Evolutionary conservation across 441 rosid genomes (phyloP), one percentile per base, ranked within the genome.

Genomic region (Gossypium gossypioides): DNA sequence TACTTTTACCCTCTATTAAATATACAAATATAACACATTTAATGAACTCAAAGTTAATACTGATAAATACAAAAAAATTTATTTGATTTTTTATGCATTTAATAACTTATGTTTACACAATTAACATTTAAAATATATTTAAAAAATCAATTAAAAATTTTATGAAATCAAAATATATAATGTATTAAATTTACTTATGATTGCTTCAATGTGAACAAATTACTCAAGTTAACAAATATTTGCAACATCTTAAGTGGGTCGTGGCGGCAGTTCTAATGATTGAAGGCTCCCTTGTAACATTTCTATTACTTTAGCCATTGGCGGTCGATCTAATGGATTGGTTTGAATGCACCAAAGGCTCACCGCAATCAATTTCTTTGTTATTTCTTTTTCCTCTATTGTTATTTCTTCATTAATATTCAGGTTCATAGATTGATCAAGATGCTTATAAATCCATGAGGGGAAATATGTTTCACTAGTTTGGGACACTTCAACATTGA

Each of bases 321-420:
- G 69, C 25, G 83, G 84, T 1, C 82, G 70, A 25, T 76, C 76
- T 0, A 68, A 54, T 12, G 86, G 82, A 34, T 42, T 73, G 18
- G 74, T 56, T 54, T 80, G 83, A 34, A 81, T 80, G 78, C 85
- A 85, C 85, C 85, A 83, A 40, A 73, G 21, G 16, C 81, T 72
- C 46, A 81, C 78, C 1, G 74, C 16, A 1, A 69, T 62, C 78
- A 81, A 69, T 60, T 74, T 82, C 61, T 64, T 75, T 2, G 60
- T 61, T 2, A 34, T 15, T 19, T 75, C 74, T 48, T 74, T 72
- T 37, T 79, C 83, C 67, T 57, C 78, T 7, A 59, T 62, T 3
- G 12, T 37, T 5, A 2, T 24, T 2, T 13, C 40, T 6, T 70
- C 78, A 2, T 66, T 29, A 13, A 51, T 13, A 16, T 15, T 12